Conservation (phyloP, 2,329 filamentous ascomycete genomes). For the Colletotrichum lini region DNA sequence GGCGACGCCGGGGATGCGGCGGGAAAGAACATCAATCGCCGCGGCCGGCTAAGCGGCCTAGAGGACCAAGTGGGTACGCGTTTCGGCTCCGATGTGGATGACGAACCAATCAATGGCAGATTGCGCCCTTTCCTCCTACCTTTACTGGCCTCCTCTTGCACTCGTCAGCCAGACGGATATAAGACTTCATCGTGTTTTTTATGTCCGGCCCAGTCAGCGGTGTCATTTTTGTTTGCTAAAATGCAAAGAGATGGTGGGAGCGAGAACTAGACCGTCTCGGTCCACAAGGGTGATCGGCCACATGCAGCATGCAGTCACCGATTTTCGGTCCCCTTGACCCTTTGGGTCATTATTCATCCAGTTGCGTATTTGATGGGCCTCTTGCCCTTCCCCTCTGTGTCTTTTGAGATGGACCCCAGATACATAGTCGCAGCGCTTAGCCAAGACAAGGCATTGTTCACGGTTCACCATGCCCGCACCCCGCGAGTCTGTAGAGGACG, state of each 20-base stretch:
- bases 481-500: slow-evolving; percentile 3
- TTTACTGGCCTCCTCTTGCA: slow-evolving; percentile 11
- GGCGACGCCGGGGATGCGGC: slow-evolving; percentile 26
- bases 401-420: slow-evolving; percentile 15
- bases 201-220: slow-evolving; percentile 34
- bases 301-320: slow-evolving; percentile 40
- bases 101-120: slow-evolving; percentile 38
- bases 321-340: slow-evolving; percentile 26
- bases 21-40: slow-evolving; percentile 29
- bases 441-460: slow-evolving; percentile 8
- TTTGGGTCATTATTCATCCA: slow-evolving; percentile 37
- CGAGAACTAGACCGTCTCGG: slow-evolving; percentile 31
- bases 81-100: slow-evolving; percentile 38
- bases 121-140: slow-evolving; percentile 12
- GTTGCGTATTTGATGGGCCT: slow-evolving; percentile 26
- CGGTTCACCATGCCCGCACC: slow-evolving; percentile 20
- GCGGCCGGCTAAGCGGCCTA: slow-evolving; percentile 29
- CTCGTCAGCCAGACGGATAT: slow-evolving; percentile 37
- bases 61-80: slow-evolving; percentile 27
- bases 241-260: slow-evolving; percentile 29
- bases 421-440: neutral
- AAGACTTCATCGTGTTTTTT: slow-evolving; percentile 21
- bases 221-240: slow-evolving; percentile 7
- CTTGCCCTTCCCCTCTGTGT: slow-evolving; percentile 10
- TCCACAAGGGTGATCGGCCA: slow-evolving; percentile 25